phyloP scores from a whole-genome alignment of 2,329 filamentous ascomycete genomes.

The Chaetomiaceae sp. region DNA sequence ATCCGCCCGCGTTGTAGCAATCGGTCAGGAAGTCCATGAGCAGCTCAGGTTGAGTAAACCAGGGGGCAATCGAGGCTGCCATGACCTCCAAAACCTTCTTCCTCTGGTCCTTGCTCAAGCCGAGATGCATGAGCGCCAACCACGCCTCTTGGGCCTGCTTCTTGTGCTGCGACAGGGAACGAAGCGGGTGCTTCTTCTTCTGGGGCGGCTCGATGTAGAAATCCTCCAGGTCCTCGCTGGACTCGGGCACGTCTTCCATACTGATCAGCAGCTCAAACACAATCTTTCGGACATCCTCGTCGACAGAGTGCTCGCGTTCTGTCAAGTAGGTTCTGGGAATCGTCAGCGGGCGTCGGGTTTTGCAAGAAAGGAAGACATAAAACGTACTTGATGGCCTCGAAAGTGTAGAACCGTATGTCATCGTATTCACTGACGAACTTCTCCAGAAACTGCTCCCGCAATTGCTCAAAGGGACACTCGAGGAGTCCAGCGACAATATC shows the following conservation, averaged over 20 bases:
- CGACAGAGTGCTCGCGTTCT: slow-evolving; percentile 22
- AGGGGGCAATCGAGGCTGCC: slow-evolving; percentile 73
- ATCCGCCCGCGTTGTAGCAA: slow-evolving; percentile 80
- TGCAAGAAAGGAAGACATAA: slow-evolving; percentile 7
- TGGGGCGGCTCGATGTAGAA: slow-evolving; percentile 60
- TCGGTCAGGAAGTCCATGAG: slow-evolving; percentile 97
- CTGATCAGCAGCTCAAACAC: slow-evolving; percentile 57
- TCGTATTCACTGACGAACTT: slow-evolving; percentile 75
- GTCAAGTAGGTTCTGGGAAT: slow-evolving; percentile 29
- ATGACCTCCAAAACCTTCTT: slow-evolving; percentile 73
- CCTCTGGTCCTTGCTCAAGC: slow-evolving; percentile 64
- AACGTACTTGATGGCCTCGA: slow-evolving; percentile 65
- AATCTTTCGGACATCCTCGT: slow-evolving; percentile 45
- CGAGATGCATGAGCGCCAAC: slow-evolving; percentile 66
- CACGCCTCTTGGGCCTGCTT: slow-evolving; percentile 79
- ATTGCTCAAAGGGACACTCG: slow-evolving; percentile 49
- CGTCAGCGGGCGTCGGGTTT: slow-evolving; percentile 18
- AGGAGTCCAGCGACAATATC: slow-evolving; percentile 60
- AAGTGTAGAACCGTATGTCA: slow-evolving; percentile 79
- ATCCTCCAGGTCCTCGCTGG: slow-evolving; percentile 58
- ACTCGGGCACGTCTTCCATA: slow-evolving; percentile 65
- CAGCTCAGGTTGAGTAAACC: slow-evolving; percentile 82
- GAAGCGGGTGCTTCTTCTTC: slow-evolving; percentile 61
- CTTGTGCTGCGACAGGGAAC: slow-evolving; percentile 64
- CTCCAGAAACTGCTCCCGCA: slow-evolving; percentile 67